Percentiles rank a stretch among this genome's conserved stretches.
These are phyloP conservation scores for Penicillium mononematosum DNA, from an alignment of 495 filamentous ascomycete genomes.

Conservation along the genomic window DNA sequence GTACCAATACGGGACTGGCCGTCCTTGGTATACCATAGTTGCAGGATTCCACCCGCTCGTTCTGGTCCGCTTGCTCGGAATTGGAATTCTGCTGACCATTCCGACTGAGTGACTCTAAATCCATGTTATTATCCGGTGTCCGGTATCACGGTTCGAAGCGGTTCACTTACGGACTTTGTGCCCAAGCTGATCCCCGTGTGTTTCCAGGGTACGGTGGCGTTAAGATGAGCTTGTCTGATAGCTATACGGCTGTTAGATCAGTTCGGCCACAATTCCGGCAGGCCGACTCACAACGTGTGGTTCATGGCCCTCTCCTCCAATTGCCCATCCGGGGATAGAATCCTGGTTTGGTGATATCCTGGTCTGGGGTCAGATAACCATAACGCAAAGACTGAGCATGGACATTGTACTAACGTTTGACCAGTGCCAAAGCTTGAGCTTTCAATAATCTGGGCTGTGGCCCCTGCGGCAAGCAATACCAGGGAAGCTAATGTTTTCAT, in stretches of 20 bases:
- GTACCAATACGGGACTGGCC: constrained; percentile 63
- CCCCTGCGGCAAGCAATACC: constrained; percentile 53
- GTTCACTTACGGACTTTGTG: constrained; percentile 58
- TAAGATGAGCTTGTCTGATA: constrained; percentile 89
- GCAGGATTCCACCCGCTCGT: constrained; percentile 81
- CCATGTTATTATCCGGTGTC: constrained; percentile 14
- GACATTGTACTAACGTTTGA: constrained; percentile 49
- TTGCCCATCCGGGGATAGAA: constrained; percentile 61
- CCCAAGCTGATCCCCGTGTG: constrained; percentile 78
- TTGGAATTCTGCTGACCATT: constrained; percentile 80
- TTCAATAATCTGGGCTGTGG: constrained; percentile 61
- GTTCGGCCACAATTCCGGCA: background rate
- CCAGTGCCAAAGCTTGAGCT: constrained; percentile 77
- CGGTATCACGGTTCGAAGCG: background rate
- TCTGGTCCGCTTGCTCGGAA: constrained; percentile 88
- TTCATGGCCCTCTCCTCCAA: constrained; percentile 66
- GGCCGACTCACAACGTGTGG: constrained; percentile 57
- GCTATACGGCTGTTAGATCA: constrained; percentile 31
- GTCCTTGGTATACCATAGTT: constrained; percentile 86
- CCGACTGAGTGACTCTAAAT: constrained; percentile 47
- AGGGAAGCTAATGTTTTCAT: constrained; percentile 43
- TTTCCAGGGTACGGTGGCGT: constrained; percentile 89
- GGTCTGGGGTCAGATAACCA: constrained; percentile 25
- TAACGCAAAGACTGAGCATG: background rate
- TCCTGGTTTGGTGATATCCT: constrained; percentile 58